Conservation (phyloP, 441 rosid species). For the Populus hybrid region DNA sequence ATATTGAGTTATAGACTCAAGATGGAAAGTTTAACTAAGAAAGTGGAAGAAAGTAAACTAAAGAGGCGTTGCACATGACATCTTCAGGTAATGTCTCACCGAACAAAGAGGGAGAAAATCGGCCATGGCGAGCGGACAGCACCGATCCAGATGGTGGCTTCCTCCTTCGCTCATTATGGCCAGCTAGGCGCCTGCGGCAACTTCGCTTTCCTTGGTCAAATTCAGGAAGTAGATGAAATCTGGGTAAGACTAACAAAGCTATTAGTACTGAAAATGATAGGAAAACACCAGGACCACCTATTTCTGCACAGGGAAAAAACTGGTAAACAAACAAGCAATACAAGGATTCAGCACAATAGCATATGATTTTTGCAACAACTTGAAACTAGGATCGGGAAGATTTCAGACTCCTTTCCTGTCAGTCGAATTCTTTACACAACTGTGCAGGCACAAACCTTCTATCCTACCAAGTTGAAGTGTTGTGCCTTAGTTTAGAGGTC, state of each 20-base stretch:
- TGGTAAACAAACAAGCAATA: neutral
- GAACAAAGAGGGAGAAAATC: slow-evolving; percentile 38
- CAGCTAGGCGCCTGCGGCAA: slow-evolving; percentile 89
- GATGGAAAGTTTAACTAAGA: neutral
- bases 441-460: neutral
- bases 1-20: neutral
- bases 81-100: slow-evolving; percentile 35
- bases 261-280: neutral
- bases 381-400: neutral
- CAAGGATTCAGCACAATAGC: neutral
- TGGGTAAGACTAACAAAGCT: slow-evolving; percentile 26
- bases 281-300: neutral
- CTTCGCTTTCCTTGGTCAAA: slow-evolving; percentile 92
- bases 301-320: neutral
- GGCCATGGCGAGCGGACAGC: slow-evolving; percentile 43
- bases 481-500: no score
- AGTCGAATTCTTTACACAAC: neutral
- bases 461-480: neutral
- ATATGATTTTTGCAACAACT: neutral
- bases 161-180: slow-evolving; percentile 89
- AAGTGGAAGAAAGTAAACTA: neutral
- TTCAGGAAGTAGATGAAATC: slow-evolving; percentile 93
- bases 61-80: neutral
- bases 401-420: neutral
- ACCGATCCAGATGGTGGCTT: slow-evolving; percentile 73